phyloP scores from a whole-genome alignment of 371 early-diverging fungal genomes.

The Syncephalastrum monosporum region DNA sequence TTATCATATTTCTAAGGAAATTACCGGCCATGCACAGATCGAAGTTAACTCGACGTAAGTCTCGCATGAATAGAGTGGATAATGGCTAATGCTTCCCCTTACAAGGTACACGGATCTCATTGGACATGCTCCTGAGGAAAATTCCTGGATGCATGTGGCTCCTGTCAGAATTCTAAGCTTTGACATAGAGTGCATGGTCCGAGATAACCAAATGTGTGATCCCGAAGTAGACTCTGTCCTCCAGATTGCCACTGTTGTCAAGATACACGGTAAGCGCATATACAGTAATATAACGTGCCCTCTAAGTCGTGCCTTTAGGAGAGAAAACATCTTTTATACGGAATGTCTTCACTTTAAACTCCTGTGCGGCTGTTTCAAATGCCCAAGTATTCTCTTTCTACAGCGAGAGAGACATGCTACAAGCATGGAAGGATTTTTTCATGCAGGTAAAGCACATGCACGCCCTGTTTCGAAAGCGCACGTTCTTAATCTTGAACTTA shows the following conservation, averaged over 20 bases:
- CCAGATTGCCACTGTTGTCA: constrained; percentile 98
- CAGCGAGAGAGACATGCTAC: constrained; percentile 83
- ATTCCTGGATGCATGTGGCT: constrained; percentile 88
- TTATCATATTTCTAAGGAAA: constrained; percentile 49
- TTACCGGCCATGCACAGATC: constrained; percentile 72
- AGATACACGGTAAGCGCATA: constrained; percentile 69
- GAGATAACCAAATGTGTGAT: constrained; percentile 97
- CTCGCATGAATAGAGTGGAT: too few species aligned
- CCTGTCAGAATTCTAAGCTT: constrained; percentile 97
- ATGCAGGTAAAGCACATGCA: constrained; percentile 16
- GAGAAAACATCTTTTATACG: constrained; percentile 84
- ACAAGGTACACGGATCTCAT: constrained; percentile 71
- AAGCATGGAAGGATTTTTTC: constrained; percentile 90
- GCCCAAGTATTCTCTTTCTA: constrained; percentile 86
- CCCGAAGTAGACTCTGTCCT: constrained; percentile 96
- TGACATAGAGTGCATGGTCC: constrained; percentile 99
- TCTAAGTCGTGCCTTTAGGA: constrained; percentile 31
- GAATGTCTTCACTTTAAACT: constrained; percentile 91
- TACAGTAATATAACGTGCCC: too few species aligned
- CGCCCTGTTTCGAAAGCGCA: too few species aligned
- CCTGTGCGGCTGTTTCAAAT: constrained; percentile 94
- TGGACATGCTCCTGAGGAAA: constrained; percentile 84
- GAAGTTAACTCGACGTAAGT: constrained; percentile 74
- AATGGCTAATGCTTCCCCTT: constrained; percentile 1
- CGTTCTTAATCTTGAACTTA: too few species aligned